Conservation (phyloP, 306 rosid species). For the Dalbergia cochinchinensis region DNA sequence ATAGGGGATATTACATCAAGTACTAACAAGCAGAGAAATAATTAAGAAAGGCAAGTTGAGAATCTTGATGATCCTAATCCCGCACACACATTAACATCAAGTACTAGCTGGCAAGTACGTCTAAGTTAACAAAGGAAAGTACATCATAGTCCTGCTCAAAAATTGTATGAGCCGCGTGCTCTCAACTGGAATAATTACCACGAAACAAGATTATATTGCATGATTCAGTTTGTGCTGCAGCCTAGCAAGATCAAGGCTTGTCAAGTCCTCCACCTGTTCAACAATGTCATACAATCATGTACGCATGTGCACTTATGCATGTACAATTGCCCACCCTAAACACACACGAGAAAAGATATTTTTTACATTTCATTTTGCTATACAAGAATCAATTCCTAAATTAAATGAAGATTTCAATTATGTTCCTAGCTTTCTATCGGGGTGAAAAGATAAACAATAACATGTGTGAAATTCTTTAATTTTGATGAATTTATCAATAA, state of each 20-base stretch:
- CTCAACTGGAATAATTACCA: conserved; percentile 30
- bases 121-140: neutral
- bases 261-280: conserved; percentile 47
- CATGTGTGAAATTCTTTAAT: too few relatives aligned
- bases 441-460: too few relatives aligned
- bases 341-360: too few relatives aligned
- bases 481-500: too few relatives aligned
- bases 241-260: conserved; percentile 41
- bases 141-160: neutral
- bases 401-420: too few relatives aligned
- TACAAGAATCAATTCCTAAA: too few relatives aligned
- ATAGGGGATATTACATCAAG: neutral
- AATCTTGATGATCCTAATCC: neutral
- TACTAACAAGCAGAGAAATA: neutral
- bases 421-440: too few relatives aligned
- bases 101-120: neutral
- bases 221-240: conserved; percentile 45
- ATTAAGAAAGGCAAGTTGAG: neutral
- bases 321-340: neutral
- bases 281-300: conserved; percentile 17
- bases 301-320: neutral
- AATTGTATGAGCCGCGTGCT: neutral
- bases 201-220: conserved; percentile 35
- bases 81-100: neutral
- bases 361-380: too few relatives aligned